These are phyloP conservation scores for Penicillium salamii DNA, from an alignment of 495 filamentous ascomycete genomes.

Conservation along the genomic window DNA sequence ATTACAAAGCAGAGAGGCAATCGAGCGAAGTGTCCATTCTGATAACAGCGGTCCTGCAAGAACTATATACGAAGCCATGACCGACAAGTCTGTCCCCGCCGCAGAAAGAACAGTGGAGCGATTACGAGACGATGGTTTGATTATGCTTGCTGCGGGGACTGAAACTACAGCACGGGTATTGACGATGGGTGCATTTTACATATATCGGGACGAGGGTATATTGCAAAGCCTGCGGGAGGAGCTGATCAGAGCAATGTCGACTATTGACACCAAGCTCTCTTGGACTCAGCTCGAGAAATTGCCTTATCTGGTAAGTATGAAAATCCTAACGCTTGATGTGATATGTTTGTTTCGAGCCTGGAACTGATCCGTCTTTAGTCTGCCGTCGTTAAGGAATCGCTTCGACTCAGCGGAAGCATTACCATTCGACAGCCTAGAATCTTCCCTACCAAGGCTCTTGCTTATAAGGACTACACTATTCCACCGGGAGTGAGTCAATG, in stretches of 20 bases:
- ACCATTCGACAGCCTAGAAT: no score
- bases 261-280: neutral
- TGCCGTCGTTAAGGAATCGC: no score
- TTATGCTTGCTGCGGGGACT: conserved; percentile 32
- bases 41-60: no score
- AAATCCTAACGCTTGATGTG: no score
- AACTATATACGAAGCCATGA: conserved; percentile 15
- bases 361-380: no score
- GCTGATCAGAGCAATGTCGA: conserved; percentile 20
- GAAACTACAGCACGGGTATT: conserved; percentile 32
- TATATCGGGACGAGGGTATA: conserved; percentile 21
- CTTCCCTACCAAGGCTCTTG: no score
- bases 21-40: no score
- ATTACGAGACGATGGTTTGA: conserved; percentile 27
- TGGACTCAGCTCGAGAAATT: conserved; percentile 38
- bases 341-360: no score
- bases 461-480: no score
- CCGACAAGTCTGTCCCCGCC: conserved; percentile 10
- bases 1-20: neutral
- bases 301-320: conserved; percentile 50
- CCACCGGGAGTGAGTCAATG: no score
- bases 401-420: no score
- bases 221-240: conserved; percentile 19
- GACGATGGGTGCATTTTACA: conserved; percentile 26
- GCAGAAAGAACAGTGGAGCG: conserved; percentile 23